These are phyloP conservation scores for Panellus pusillus DNA, from an alignment of 768 basidiomycete species.

Conservation along the genomic window DNA sequence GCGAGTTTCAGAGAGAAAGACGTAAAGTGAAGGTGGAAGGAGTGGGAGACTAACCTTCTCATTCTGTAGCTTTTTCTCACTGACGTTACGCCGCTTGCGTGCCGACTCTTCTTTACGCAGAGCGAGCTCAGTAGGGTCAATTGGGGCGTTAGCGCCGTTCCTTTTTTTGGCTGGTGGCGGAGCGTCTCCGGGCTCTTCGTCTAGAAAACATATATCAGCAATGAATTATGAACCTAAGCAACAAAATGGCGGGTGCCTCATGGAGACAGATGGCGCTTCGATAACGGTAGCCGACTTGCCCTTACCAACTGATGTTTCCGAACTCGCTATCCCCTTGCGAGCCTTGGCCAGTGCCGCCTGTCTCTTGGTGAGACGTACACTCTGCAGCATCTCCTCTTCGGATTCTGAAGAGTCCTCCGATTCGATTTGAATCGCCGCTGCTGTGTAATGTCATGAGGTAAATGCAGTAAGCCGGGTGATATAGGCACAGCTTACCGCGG, in stretches of 20 bases:
- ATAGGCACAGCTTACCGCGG: constrained; percentile 3
- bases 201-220: neutral
- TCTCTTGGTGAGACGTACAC: constrained; percentile 20
- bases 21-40: neutral
- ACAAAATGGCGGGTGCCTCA: neutral
- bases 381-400: constrained; percentile 19
- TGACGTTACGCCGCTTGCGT: constrained; percentile 75
- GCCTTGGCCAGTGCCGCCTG: constrained; percentile 20
- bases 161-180: constrained; percentile 3
- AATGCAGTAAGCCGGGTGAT: neutral
- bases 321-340: constrained; percentile 10
- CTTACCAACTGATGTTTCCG: constrained; percentile 17
- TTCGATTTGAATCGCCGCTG: constrained; percentile 8
- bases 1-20: neutral
- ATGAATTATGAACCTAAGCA: neutral
- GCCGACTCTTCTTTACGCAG: constrained; percentile 79
- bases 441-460: neutral
- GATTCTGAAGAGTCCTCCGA: constrained; percentile 14
- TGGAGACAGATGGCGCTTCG: neutral
- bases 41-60: constrained; percentile 58
- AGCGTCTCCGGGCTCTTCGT: neutral
- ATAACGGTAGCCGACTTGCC: neutral
- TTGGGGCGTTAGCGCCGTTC: neutral
- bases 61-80: constrained; percentile 82
- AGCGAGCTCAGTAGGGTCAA: constrained; percentile 52